Evolutionary conservation across 805 yeast species (phyloP).

Genomic region (Hyphopichia homilentoma): DNA sequence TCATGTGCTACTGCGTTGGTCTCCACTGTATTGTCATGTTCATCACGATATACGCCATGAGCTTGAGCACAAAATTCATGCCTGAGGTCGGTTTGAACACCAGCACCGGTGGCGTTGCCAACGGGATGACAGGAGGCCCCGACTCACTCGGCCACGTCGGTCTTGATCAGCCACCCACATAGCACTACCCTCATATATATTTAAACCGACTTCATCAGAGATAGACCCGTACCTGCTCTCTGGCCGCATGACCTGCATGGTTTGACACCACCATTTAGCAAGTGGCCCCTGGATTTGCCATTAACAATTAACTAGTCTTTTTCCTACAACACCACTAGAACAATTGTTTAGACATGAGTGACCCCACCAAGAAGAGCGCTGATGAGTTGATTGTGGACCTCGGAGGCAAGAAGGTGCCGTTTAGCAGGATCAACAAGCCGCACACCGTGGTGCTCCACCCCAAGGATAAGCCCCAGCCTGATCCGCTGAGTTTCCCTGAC

Average conservation of each 20-base stretch:
- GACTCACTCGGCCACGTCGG: constrained; percentile 4
- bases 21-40: constrained; percentile 72
- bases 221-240: neutral
- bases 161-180: too few relatives aligned
- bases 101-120: constrained; percentile 40
- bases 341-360: too few relatives aligned
- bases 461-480: constrained; percentile 16
- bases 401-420: constrained; percentile 37
- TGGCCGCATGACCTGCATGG: neutral
- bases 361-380: too few relatives aligned
- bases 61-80: constrained; percentile 40
- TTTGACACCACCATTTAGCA: too few relatives aligned
- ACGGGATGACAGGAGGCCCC: constrained; percentile 11
- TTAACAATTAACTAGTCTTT: too few relatives aligned
- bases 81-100: constrained; percentile 42
- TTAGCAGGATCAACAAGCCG: constrained; percentile 34
- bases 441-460: constrained; percentile 30
- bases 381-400: constrained; percentile 26
- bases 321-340: too few relatives aligned
- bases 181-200: too few relatives aligned
- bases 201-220: neutral
- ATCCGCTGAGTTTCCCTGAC: constrained; percentile 26
- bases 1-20: constrained; percentile 68
- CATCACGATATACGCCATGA: constrained; percentile 53
- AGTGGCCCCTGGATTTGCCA: too few relatives aligned